Percentiles rank a stretch among this genome's conserved stretches.
Conservation (phyloP, 2,329 filamentous ascomycete species). For the Penicillium sp. region DNA sequence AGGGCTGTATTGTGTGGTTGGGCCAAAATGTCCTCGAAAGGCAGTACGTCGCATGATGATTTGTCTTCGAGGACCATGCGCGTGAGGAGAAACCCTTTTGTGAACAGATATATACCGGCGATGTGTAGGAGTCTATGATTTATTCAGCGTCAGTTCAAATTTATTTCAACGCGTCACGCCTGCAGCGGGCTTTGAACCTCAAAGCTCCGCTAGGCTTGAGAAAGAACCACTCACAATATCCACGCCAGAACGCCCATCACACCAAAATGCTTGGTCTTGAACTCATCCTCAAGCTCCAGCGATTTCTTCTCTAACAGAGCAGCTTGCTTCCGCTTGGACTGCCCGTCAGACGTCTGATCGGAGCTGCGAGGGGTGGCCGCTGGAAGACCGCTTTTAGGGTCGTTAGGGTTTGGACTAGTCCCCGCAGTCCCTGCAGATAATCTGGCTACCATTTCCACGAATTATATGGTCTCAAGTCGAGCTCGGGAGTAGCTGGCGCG, state of each 20-base stretch:
- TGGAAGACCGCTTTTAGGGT: background rate
- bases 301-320: constrained; percentile 28
- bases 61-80: constrained; percentile 75
- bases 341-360: background rate
- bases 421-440: constrained; percentile 2
- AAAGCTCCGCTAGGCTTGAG: background rate
- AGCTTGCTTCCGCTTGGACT: constrained; percentile 24
- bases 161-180: background rate
- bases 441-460: constrained; percentile 5
- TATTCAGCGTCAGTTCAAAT: constrained; percentile 3
- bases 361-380: background rate
- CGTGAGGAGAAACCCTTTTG: constrained; percentile 89
- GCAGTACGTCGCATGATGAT: constrained; percentile 67
- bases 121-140: constrained; percentile 65
- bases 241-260: constrained; percentile 40
- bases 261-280: constrained; percentile 39
- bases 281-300: constrained; percentile 36
- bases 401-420: background rate
- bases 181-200: background rate
- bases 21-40: constrained; percentile 51
- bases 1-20: constrained; percentile 17
- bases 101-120: constrained; percentile 85
- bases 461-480: background rate
- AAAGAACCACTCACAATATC: constrained; percentile 38
- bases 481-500: background rate